Base-by-base conservation (phyloP, 495 filamentous ascomycete genomes). In the Tuber brumale region DNA sequence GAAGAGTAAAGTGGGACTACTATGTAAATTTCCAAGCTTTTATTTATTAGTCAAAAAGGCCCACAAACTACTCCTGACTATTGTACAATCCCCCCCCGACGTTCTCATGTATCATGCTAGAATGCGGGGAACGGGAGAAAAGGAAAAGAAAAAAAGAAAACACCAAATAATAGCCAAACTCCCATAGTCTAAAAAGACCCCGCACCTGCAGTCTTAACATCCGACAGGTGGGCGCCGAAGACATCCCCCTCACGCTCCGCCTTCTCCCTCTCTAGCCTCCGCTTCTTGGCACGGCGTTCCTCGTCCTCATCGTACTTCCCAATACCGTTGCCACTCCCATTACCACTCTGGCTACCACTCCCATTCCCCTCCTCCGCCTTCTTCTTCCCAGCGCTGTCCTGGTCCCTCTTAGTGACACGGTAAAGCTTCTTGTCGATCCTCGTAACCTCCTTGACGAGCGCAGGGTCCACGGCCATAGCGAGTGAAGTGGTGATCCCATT, bases 371-470 rank as follows among this genome's bases (percentile, higher is more conserved):
- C 80, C 61, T 79, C 79, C n/a, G 74, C 74, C 39, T 79, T 80
- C 35, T 88, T 88, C 57, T 35, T 66, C 3, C 57, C 57, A 35
- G 14, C 57, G 10, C 27, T 31, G 10, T 66, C 57, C 16, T 66
- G 57, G 31, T 89, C 86, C 0, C 90, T 89, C 75, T 92, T 91
- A 74, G 89, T 88, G 80, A 91, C 92, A 44, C 87, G 86, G 77
- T 89, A 89, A 16, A 92, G 82, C 82, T 92, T 92, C 84, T 89
- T 90, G 51, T 88, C 88, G 45, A 90, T 89, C 37, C 85, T 84
- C 35, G 84, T 87, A 6, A 91, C 81, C 76, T 83, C 87, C 44
- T 86, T 87, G 77, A 87, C 85, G 19, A 82, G 74, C 23, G 74
- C 74, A n/a, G 39, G 51, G 39, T 79, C 73, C 37, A 81, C 69